A percentile compares a stretch with the other conserved stretches of the same genome.
Evolutionary conservation across 805 yeast genomes (phyloP).

Genomic region (Priceomyces melissophilus): DNA sequence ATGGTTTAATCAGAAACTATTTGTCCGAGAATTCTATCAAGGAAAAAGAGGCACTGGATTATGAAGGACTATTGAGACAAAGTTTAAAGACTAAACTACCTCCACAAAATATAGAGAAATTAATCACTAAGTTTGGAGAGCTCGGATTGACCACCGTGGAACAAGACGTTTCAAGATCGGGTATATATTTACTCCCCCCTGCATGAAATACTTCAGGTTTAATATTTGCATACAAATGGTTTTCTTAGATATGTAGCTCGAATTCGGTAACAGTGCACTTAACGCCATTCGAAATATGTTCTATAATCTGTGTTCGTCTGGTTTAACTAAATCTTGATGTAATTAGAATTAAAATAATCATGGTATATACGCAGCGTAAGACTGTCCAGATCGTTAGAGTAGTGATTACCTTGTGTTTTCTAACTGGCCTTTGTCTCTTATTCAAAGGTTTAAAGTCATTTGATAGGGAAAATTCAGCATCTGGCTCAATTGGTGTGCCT

Average conservation of each 20-base stretch:
- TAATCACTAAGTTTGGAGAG: slow-evolving; percentile 19
- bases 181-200: slow-evolving; percentile 17
- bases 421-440: background rate
- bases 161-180: slow-evolving; percentile 10
- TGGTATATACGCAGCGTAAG: slow-evolving; percentile 3
- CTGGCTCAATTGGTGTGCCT: background rate
- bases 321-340: background rate
- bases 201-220: background rate
- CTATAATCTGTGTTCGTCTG: background rate
- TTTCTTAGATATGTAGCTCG: too few relatives aligned
- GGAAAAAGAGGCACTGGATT: slow-evolving; percentile 6
- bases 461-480: background rate
- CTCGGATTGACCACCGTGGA: slow-evolving; percentile 19
- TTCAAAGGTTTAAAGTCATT: background rate
- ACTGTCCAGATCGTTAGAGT: background rate
- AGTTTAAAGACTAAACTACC: slow-evolving; percentile 6
- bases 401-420: background rate
- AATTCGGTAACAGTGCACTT: too few relatives aligned
- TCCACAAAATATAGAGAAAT: slow-evolving; percentile 6
- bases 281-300: too few relatives aligned
- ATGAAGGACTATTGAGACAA: slow-evolving; percentile 14
- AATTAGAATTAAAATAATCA: background rate
- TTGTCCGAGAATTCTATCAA: slow-evolving; percentile 6
- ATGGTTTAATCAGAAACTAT: slow-evolving; percentile 12
- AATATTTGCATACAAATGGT: too few relatives aligned